phyloP scores from a whole-genome alignment of 176 grass and related monocot species.

The sorghum (Sorghum bicolor) region DNA sequence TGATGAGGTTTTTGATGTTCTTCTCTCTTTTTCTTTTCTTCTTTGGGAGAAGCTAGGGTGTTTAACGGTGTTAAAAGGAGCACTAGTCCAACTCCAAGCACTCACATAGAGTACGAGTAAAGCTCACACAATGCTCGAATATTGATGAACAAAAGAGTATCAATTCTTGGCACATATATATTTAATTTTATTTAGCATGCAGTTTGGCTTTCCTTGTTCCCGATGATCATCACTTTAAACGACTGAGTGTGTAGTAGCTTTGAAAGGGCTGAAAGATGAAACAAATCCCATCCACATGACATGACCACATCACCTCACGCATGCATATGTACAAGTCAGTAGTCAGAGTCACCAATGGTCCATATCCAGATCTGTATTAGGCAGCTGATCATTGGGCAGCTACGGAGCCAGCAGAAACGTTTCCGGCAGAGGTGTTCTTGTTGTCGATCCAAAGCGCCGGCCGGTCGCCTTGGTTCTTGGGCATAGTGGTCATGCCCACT shows the following conservation, averaged over 20 bases:
- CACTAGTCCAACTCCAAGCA: conserved; percentile 42
- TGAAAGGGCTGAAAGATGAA: conserved; percentile 3
- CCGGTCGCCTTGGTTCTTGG: neutral
- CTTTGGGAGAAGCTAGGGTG: conserved; percentile 26
- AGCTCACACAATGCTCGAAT: conserved; percentile 37
- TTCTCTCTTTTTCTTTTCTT: neutral
- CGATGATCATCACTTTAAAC: conserved; percentile 10
- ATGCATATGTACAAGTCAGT: neutral
- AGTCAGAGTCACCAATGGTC: neutral
- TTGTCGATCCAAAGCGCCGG: neutral
- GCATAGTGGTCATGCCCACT: neutral
- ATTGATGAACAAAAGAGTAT: conserved; percentile 24
- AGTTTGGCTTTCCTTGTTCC: conserved; percentile 30
- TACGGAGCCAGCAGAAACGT: neutral
- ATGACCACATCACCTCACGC: neutral
- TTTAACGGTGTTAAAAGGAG: conserved; percentile 59
- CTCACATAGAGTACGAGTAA: conserved; percentile 30
- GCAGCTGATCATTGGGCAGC: conserved; percentile 16
- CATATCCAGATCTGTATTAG: neutral
- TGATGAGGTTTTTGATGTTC: conserved; percentile 38
- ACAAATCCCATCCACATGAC: neutral
- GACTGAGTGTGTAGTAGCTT: neutral
- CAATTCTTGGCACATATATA: neutral
- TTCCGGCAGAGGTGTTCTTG: neutral
- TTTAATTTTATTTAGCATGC: neutral